These are phyloP conservation scores for Ophiorrhiza pumila DNA, from an alignment of 257 asterid species.

Conservation along the genomic window DNA sequence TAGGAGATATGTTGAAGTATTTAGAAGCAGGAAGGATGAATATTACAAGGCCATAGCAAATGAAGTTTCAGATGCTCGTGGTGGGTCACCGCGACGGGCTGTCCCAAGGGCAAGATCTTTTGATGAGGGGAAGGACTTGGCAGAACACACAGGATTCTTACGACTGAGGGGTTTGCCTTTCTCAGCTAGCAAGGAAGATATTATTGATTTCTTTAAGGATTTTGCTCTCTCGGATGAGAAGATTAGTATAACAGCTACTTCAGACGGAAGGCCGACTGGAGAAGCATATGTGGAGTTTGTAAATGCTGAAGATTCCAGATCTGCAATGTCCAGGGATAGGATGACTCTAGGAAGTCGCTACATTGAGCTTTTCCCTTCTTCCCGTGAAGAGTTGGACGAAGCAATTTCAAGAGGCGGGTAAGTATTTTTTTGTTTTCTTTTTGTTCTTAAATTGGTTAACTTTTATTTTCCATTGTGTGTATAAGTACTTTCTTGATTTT, in stretches of 20 bases:
- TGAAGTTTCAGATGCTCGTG: constrained; percentile 67
- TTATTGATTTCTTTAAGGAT: constrained; percentile 69
- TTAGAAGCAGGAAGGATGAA: constrained; percentile 79
- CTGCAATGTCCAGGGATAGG: constrained; percentile 94
- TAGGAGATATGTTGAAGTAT: constrained; percentile 92
- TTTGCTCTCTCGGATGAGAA: constrained; percentile 66
- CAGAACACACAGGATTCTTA: constrained; percentile 79
- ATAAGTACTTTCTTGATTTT: neutral
- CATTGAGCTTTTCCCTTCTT: constrained; percentile 86
- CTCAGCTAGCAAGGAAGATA: constrained; percentile 69
- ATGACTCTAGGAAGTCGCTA: constrained; percentile 76
- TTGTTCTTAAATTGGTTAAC: neutral
- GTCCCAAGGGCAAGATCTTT: constrained; percentile 69
- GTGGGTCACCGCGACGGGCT: constrained; percentile 68
- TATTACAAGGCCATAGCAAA: constrained; percentile 86
- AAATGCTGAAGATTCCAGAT: constrained; percentile 73
- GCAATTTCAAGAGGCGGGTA: constrained; percentile 89
- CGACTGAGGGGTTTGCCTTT: constrained; percentile 92
- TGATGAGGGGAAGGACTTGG: constrained; percentile 68
- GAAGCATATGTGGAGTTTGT: constrained; percentile 95
- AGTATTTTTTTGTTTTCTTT: constrained; percentile 18
- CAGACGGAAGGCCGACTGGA: constrained; percentile 89
- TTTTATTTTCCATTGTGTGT: neutral
- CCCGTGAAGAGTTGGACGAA: constrained; percentile 85
- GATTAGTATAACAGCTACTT: constrained; percentile 61